Evolutionary conservation across 768 basidiomycete species (phyloP).

Genomic region (Podaxis mareebaensis): DNA sequence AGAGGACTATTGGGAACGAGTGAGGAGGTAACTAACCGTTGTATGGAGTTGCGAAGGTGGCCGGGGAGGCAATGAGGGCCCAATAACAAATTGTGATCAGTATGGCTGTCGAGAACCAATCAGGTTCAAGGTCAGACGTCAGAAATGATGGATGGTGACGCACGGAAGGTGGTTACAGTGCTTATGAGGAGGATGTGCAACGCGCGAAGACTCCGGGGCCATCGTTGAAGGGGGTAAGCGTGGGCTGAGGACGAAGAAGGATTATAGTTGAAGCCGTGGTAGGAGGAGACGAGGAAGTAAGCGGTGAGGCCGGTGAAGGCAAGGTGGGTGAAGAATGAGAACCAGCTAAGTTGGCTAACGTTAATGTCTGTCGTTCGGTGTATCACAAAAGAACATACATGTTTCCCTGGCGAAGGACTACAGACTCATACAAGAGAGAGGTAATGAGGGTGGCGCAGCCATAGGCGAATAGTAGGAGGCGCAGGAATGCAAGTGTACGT

Average conservation of each 20-base stretch:
- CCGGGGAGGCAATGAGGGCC: conserved; percentile 48
- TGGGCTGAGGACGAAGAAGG: conserved; percentile 25
- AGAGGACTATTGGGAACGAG: neutral
- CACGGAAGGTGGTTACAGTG: conserved; percentile 59
- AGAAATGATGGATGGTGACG: conserved; percentile 25
- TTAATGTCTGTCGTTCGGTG: neutral
- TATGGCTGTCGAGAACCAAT: conserved; percentile 42
- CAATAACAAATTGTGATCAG: conserved; percentile 68
- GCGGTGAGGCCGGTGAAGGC: conserved; percentile 61
- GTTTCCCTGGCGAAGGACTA: conserved; percentile 12
- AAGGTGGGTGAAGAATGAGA: conserved; percentile 67
- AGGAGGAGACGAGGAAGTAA: conserved; percentile 61
- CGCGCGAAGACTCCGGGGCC: conserved; percentile 55
- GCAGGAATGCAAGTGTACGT: conserved; percentile 1
- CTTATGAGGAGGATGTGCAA: conserved; percentile 54
- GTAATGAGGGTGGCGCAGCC: conserved; percentile 5
- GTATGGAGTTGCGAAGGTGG: conserved; percentile 34
- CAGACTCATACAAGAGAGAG: conserved; percentile 14
- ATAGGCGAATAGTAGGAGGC: conserved; percentile 4
- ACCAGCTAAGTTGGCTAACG: conserved; percentile 40
- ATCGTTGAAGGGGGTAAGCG: conserved; percentile 56
- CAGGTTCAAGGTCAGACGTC: neutral
- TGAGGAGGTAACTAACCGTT: conserved; percentile 1
- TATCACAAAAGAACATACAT: neutral
- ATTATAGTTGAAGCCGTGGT: conserved; percentile 43